These are phyloP conservation scores for Microdochium paspali DNA, from an alignment of 2,329 filamentous ascomycete genomes.

Conservation along the genomic window DNA sequence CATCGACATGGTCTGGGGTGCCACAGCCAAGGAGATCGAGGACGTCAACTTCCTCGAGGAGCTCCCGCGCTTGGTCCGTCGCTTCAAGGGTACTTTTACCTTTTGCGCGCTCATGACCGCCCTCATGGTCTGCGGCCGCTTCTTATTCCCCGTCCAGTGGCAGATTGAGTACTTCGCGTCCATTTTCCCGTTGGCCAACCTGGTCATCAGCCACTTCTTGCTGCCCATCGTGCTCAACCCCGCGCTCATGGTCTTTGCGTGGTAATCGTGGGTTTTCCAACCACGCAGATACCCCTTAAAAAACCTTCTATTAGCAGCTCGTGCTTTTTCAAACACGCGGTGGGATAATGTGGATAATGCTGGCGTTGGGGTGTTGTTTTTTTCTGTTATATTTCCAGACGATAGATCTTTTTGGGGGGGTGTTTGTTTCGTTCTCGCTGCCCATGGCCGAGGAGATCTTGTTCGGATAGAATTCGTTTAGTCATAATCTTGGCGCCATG, in stretches of 20 bases:
- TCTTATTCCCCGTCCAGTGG: slow-evolving; percentile 31
- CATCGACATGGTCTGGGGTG: slow-evolving; percentile 29
- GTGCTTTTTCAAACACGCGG: too few relatives aligned
- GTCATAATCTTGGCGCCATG: too few relatives aligned
- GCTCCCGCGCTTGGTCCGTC: slow-evolving; percentile 17
- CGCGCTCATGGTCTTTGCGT: slow-evolving; percentile 54
- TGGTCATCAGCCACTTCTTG: slow-evolving; percentile 45
- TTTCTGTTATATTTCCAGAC: too few relatives aligned
- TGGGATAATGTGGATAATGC: too few relatives aligned
- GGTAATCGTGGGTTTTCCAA: slow-evolving; percentile 31
- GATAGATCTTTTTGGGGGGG: too few relatives aligned
- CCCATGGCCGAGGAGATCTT: too few relatives aligned
- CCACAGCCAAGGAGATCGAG: slow-evolving; percentile 22
- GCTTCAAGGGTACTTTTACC: slow-evolving; percentile 22
- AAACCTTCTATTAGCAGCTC: too few relatives aligned
- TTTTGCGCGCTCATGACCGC: slow-evolving; percentile 15
- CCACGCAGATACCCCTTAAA: too few relatives aligned
- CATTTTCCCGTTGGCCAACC: slow-evolving; percentile 45
- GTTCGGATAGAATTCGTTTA: too few relatives aligned
- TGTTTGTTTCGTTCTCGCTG: too few relatives aligned
- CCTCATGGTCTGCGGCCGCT: slow-evolving; percentile 17
- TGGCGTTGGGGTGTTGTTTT: too few relatives aligned
- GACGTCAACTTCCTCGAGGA: slow-evolving; percentile 23
- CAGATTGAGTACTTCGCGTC: slow-evolving; percentile 47
- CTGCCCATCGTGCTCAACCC: slow-evolving; percentile 53